phyloP scores from a whole-genome alignment of 805 yeast species.

The Metschnikowia orientalis region DNA sequence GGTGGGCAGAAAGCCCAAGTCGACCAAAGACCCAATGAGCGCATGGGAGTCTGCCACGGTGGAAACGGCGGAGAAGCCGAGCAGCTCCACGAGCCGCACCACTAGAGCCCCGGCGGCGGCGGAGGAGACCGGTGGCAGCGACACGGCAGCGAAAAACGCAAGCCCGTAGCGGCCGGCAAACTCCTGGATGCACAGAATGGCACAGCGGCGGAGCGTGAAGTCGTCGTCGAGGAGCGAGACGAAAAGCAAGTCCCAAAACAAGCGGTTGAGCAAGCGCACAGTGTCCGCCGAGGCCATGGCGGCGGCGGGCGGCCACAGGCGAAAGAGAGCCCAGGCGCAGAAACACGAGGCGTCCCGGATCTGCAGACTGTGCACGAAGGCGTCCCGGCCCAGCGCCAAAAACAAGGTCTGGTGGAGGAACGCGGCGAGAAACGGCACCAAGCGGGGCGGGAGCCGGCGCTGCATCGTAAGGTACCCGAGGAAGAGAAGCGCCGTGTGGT shows the following conservation, averaged over 20 bases:
- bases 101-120: conserved; percentile 10
- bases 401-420: conserved; percentile 46
- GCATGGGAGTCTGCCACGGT: conserved; percentile 17
- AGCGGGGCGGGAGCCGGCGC: conserved; percentile 21
- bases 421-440: conserved; percentile 24
- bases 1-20: conserved; percentile 22
- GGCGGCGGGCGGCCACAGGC: conserved; percentile 27
- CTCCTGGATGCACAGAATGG: conserved; percentile 85
- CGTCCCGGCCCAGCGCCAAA: conserved; percentile 53
- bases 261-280: conserved; percentile 18
- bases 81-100: conserved; percentile 52
- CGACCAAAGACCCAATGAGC: conserved; percentile 17
- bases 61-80: conserved; percentile 43
- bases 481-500: conserved; percentile 57
- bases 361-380: conserved; percentile 56
- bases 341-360: conserved; percentile 84
- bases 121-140: conserved; percentile 8
- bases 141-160: conserved; percentile 25
- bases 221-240: conserved; percentile 70
- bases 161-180: conserved; percentile 70
- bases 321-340: conserved; percentile 71
- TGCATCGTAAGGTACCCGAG: conserved; percentile 42
- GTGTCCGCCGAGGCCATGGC: conserved; percentile 16
- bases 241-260: conserved; percentile 41
- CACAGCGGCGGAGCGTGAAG: conserved; percentile 70